These are phyloP conservation scores for Pueraria montana DNA, from an alignment of 306 rosid genomes.

Conservation along the genomic window DNA sequence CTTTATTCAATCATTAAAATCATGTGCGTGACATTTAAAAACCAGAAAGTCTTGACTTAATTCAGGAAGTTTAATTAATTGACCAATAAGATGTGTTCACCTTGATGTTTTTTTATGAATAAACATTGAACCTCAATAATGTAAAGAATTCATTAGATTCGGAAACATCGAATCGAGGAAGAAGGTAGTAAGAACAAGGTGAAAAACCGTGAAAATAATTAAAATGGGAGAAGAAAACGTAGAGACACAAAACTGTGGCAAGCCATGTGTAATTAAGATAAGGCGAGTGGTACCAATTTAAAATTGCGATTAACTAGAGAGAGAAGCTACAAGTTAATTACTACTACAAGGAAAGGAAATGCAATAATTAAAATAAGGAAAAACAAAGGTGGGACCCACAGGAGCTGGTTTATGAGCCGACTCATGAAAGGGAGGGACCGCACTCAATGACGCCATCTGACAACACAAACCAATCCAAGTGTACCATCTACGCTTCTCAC, in stretches of 20 bases:
- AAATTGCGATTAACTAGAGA: too few relatives aligned
- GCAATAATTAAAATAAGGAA: neutral
- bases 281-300: too few relatives aligned
- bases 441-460: constrained; percentile 20
- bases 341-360: constrained; percentile 15
- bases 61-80: too few relatives aligned
- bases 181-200: neutral
- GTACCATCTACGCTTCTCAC: constrained; percentile 56
- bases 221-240: neutral
- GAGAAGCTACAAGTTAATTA: too few relatives aligned
- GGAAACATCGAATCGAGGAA: neutral
- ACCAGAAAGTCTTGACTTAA: neutral
- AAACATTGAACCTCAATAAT: neutral
- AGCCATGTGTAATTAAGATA: neutral
- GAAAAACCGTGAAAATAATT: neutral
- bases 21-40: constrained; percentile 3
- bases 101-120: too few relatives aligned
- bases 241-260: neutral
- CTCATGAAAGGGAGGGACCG: neutral
- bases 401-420: constrained; percentile 52
- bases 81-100: too few relatives aligned
- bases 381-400: constrained; percentile 51
- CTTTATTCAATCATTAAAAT: constrained; percentile 9
- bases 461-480: constrained; percentile 47
- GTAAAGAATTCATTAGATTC: neutral